These are phyloP conservation scores for Xylaria sp. DNA, from an alignment of 2,329 filamentous ascomycete species.

Conservation along the genomic window DNA sequence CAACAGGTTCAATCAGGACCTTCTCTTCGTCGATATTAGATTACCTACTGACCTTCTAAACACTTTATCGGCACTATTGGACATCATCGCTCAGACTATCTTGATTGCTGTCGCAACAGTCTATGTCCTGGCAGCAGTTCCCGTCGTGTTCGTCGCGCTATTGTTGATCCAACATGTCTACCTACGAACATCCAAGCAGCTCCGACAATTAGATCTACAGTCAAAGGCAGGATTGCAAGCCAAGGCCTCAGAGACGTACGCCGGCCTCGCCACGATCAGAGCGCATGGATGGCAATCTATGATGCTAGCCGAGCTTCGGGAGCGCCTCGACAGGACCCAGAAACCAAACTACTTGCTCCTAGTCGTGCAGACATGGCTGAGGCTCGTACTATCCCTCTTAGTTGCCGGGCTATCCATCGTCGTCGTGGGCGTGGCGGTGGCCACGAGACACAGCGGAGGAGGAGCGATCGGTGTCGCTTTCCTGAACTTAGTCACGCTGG, in stretches of 20 bases:
- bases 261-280: constrained; percentile 57
- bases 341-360: constrained; percentile 65
- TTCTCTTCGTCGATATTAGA: constrained; percentile 41
- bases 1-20: constrained; percentile 47
- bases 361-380: constrained; percentile 65
- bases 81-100: constrained; percentile 53
- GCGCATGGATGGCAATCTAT: constrained; percentile 58
- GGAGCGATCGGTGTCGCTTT: constrained; percentile 54
- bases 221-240: constrained; percentile 60
- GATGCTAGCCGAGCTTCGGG: constrained; percentile 49
- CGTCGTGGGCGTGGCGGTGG: constrained; percentile 58
- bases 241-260: constrained; percentile 57
- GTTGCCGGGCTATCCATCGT: constrained; percentile 61
- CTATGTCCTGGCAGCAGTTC: constrained; percentile 54
- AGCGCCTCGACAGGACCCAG: constrained; percentile 60
- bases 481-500: constrained; percentile 49
- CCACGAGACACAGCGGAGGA: constrained; percentile 48
- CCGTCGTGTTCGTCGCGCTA: constrained; percentile 52
- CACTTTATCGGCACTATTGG: constrained; percentile 35
- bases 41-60: constrained; percentile 40
- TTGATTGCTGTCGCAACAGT: constrained; percentile 55
- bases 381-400: constrained; percentile 62
- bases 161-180: constrained; percentile 58
- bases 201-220: constrained; percentile 60
- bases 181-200: constrained; percentile 59